Conservation (phyloP, 129 eudicot species). For the Ambrosia trifida region DNA sequence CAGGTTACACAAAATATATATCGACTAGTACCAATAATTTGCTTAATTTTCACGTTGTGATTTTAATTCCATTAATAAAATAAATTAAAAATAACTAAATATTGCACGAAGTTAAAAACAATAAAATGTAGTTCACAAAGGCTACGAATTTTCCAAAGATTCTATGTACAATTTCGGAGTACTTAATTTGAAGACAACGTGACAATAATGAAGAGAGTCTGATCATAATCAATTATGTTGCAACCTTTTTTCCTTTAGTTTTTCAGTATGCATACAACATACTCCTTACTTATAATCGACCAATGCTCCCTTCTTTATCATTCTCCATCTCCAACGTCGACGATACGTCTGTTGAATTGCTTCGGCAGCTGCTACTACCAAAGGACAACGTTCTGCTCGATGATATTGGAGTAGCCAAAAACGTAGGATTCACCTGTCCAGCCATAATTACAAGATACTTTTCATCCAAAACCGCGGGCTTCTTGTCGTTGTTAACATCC, state of each 20-base stretch:
- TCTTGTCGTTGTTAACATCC: not conserved
- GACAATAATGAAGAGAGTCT: no score
- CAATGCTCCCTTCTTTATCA: conserved; percentile 12
- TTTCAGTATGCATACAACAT: not conserved
- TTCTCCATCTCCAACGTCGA: conserved; percentile 24
- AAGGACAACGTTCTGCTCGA: conserved; percentile 46
- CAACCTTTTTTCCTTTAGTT: no score
- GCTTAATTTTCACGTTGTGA: no score
- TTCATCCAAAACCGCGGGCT: conserved; percentile 41
- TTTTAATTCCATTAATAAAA: not conserved
- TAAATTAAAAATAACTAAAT: not conserved
- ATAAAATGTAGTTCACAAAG: not conserved
- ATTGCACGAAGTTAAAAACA: not conserved
- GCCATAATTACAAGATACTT: conserved; percentile 68
- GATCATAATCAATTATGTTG: no score
- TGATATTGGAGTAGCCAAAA: conserved; percentile 53
- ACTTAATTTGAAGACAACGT: no score
- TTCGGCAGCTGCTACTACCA: conserved; percentile 39
- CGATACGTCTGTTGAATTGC: conserved; percentile 4
- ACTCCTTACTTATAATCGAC: conserved; percentile 27
- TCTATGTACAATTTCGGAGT: not conserved
- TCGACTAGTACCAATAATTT: no score
- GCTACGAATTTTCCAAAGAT: not conserved
- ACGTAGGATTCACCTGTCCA: conserved; percentile 56
- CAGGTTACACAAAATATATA: no score